Evolutionary conservation across 768 basidiomycete species (phyloP).

Genomic region (Dacryopinax spathularia): DNA sequence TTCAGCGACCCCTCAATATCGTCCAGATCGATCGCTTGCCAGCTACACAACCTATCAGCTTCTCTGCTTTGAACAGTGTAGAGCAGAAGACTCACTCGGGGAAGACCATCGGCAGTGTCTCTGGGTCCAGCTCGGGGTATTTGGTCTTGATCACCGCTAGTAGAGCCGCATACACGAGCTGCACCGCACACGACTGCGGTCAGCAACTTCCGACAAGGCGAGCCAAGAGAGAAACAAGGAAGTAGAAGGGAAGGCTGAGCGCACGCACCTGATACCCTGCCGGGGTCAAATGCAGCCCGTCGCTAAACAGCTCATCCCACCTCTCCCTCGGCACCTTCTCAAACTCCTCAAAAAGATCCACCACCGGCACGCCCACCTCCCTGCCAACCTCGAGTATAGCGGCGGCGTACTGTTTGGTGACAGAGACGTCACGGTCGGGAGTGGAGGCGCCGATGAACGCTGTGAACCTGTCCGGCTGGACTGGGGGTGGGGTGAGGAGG

Average conservation of each 20-base stretch:
- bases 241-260: background rate
- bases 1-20: background rate
- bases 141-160: constrained; percentile 39
- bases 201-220: background rate
- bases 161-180: constrained; percentile 56
- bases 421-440: constrained; percentile 47
- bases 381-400: constrained; percentile 49
- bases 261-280: constrained; percentile 49
- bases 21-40: background rate
- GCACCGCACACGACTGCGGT: background rate
- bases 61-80: background rate
- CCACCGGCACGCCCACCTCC: constrained; percentile 41
- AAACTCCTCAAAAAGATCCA: constrained; percentile 67
- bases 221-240: background rate
- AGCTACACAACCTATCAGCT: background rate
- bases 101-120: constrained; percentile 45
- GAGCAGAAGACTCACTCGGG: constrained; percentile 35
- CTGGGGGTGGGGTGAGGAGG: constrained; percentile 73
- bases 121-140: constrained; percentile 57
- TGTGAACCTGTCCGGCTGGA: constrained; percentile 36
- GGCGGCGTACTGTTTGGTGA: constrained; percentile 54
- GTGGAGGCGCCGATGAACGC: constrained; percentile 32
- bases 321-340: constrained; percentile 32
- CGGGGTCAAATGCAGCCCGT: constrained; percentile 68
- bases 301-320: constrained; percentile 41